Percentiles rank a stretch among this genome's conserved stretches.
Evolutionary conservation across 2,329 filamentous ascomycete genomes (phyloP).

Genomic region (Paraconiothyrium sp.): DNA sequence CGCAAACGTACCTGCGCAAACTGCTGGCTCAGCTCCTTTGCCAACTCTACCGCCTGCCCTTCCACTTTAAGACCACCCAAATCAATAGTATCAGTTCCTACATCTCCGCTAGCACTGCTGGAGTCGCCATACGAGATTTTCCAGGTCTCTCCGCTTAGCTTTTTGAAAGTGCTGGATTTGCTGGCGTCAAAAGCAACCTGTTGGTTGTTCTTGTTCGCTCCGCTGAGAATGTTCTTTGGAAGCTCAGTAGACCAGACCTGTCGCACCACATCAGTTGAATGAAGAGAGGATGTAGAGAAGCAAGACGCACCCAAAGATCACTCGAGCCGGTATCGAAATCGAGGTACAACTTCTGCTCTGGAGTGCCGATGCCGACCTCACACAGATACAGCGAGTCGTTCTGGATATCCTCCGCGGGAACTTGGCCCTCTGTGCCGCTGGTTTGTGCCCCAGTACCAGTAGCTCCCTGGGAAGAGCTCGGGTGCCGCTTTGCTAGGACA

Average conservation of each 20-base stretch:
- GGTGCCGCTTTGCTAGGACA: constrained; percentile 27
- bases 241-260: constrained; percentile 38
- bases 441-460: background rate
- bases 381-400: constrained; percentile 51
- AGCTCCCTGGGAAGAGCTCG: background rate
- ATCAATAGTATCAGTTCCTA: constrained; percentile 70
- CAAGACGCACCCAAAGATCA: constrained; percentile 64
- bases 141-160: constrained; percentile 63
- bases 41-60: constrained; percentile 71
- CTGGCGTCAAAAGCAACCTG: constrained; percentile 63
- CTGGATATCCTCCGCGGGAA: constrained; percentile 31
- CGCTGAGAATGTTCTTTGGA: constrained; percentile 33
- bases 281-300: background rate
- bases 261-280: background rate
- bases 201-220: constrained; percentile 60
- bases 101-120: constrained; percentile 67
- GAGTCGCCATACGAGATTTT: constrained; percentile 71
- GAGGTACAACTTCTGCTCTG: constrained; percentile 64
- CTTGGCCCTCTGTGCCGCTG: constrained; percentile 12
- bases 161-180: constrained; percentile 43
- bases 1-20: constrained; percentile 49
- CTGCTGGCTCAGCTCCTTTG: constrained; percentile 63
- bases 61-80: constrained; percentile 67
- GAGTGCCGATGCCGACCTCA: constrained; percentile 69
- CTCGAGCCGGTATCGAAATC: constrained; percentile 76